Conservation (phyloP, 2,329 filamentous ascomycete genomes). For the Penicillium sclerotiorum region DNA sequence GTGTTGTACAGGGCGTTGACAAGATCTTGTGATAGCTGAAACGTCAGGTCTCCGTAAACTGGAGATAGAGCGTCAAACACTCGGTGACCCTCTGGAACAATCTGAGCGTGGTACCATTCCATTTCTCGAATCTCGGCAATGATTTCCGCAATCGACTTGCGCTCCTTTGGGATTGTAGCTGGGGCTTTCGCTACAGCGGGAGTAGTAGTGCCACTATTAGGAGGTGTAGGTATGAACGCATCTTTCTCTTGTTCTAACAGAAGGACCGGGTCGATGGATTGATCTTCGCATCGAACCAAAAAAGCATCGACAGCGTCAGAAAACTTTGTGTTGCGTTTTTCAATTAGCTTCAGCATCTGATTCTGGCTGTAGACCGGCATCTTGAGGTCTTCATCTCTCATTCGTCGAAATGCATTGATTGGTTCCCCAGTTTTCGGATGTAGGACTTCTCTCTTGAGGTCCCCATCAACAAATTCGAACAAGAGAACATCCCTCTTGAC, state of each 20-base stretch:
- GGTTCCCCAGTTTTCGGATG: constrained; percentile 74
- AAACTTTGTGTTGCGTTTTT: constrained; percentile 86
- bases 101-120: constrained; percentile 88
- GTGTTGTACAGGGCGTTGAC: constrained; percentile 98
- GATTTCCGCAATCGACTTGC: constrained; percentile 81
- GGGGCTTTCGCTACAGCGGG: constrained; percentile 58
- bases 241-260: constrained; percentile 63
- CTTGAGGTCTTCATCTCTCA: constrained; percentile 78
- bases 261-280: constrained; percentile 65
- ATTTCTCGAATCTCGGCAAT: constrained; percentile 78
- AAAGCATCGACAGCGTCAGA: constrained; percentile 74
- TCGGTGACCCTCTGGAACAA: constrained; percentile 89
- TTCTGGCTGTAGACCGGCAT: constrained; percentile 93
- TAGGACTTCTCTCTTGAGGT: constrained; percentile 78
- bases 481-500: constrained; percentile 69
- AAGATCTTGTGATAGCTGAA: constrained; percentile 82
- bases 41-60: constrained; percentile 80
- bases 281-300: constrained; percentile 70
- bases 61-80: constrained; percentile 85
- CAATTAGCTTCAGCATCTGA: constrained; percentile 85
- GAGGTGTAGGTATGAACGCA: constrained; percentile 64
- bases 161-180: constrained; percentile 73
- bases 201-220: constrained; percentile 42
- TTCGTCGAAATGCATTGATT: constrained; percentile 66
- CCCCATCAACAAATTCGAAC: constrained; percentile 91